These are phyloP conservation scores for Cryptosporidium sp. DNA, from an alignment of 169 alveolate species.

Conservation along the genomic window DNA sequence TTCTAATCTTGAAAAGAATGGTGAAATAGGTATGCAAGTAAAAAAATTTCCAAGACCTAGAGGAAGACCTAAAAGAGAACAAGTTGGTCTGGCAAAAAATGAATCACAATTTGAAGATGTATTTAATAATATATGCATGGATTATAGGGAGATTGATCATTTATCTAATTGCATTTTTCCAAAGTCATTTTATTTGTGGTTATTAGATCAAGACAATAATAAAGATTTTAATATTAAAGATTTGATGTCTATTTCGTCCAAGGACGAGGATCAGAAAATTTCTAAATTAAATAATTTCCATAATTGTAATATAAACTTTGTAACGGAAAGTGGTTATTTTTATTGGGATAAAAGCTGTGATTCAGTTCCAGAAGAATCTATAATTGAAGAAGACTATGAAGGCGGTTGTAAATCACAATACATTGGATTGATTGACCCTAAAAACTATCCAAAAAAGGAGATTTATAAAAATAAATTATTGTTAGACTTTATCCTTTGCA, in stretches of 20 bases:
- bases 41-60: conserved; percentile 69
- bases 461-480: conserved; percentile 10
- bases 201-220: neutral
- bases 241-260: neutral
- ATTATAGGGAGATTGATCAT: conserved; percentile 34
- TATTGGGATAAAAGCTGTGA: conserved; percentile 7
- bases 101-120: conserved; percentile 19
- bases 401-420: neutral
- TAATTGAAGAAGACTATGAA: neutral
- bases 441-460: conserved; percentile 48
- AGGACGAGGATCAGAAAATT: neutral
- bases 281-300: neutral
- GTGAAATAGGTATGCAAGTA: neutral
- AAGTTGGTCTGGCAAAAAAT: neutral
- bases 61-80: conserved; percentile 72
- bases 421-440: conserved; percentile 58
- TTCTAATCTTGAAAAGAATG: conserved; percentile 7
- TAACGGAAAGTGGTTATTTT: conserved; percentile 38
- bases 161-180: conserved; percentile 3
- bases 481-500: conserved; percentile 38
- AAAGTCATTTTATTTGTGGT: conserved; percentile 58
- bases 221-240: conserved; percentile 1
- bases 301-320: neutral
- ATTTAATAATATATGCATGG: conserved; percentile 28
- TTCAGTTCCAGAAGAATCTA: neutral